Conservation (phyloP, 306 rosid species). For the Fragaria nilgerrensis region DNA sequence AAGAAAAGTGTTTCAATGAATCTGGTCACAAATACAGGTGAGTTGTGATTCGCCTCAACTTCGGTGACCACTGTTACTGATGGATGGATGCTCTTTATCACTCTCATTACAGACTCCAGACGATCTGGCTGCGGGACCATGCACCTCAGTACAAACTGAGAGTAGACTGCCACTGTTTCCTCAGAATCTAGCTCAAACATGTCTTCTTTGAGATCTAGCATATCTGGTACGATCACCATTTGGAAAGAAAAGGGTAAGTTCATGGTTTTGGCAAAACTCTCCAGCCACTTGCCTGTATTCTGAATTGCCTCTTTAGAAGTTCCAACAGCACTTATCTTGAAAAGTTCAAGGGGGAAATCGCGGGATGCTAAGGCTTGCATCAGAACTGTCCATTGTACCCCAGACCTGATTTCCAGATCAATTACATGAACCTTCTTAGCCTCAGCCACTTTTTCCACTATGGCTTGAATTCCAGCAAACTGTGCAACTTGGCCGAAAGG, state of each 20-base stretch:
- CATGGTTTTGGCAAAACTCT: constrained; percentile 36
- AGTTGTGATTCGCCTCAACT: constrained; percentile 59
- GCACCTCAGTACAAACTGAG: constrained; percentile 23
- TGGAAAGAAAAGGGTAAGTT: constrained; percentile 50
- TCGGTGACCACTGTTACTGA: constrained; percentile 46
- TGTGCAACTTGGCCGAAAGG: constrained; percentile 30
- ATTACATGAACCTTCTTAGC: constrained; percentile 40
- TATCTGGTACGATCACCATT: constrained; percentile 42
- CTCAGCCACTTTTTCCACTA: constrained; percentile 28
- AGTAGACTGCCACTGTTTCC: constrained; percentile 45
- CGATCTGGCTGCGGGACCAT: constrained; percentile 40
- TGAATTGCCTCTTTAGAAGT: constrained; percentile 21
- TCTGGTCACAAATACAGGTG: constrained; percentile 52
- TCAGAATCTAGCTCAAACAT: constrained; percentile 38
- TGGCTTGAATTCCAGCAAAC: constrained; percentile 40
- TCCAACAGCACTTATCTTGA: constrained; percentile 36
- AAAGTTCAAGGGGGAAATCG: constrained; percentile 28
- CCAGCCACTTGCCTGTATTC: constrained; percentile 30
- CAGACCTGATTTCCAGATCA: constrained; percentile 31
- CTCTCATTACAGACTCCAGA: constrained; percentile 49
- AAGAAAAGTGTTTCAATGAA: constrained; percentile 64
- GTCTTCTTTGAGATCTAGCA: constrained; percentile 40
- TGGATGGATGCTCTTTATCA: constrained; percentile 42
- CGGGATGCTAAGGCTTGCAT: constrained; percentile 40
- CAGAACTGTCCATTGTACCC: constrained; percentile 35